Percentiles rank a stretch among this genome's conserved stretches.
Evolutionary conservation across 2,329 filamentous ascomycete species (phyloP).

Genomic region (Lasiodiplodia sp.): DNA sequence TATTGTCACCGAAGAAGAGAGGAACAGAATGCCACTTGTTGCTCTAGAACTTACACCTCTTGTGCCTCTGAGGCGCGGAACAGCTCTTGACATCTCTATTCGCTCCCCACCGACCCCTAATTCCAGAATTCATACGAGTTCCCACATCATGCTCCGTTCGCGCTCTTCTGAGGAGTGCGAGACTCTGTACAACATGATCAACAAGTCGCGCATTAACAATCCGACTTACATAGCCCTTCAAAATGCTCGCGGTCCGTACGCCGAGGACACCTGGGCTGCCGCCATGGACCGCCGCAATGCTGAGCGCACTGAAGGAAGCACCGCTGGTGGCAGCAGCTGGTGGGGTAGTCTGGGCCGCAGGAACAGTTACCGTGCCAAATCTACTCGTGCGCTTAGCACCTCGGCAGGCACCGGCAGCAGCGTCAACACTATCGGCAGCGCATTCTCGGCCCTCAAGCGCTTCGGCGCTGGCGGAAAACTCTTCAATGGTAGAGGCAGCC

Average conservation of each 20-base stretch:
- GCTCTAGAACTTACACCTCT: slow-evolving; percentile 89
- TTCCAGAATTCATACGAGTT: slow-evolving; percentile 71
- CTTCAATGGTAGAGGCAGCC: slow-evolving; percentile 61
- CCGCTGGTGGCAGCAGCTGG: slow-evolving; percentile 58
- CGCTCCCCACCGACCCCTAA: slow-evolving; percentile 81
- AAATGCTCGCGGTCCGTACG: slow-evolving; percentile 70
- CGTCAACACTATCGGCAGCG: slow-evolving; percentile 77
- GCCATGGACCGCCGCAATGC: slow-evolving; percentile 60
- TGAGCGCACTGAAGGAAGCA: slow-evolving; percentile 50
- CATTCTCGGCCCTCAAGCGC: slow-evolving; percentile 78
- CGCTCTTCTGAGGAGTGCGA: slow-evolving; percentile 79
- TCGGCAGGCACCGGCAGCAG: slow-evolving; percentile 76
- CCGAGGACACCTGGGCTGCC: slow-evolving; percentile 56
- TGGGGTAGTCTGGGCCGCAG: slow-evolving; percentile 57
- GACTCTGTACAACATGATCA: slow-evolving; percentile 83
- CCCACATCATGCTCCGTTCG: slow-evolving; percentile 91
- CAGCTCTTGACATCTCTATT: slow-evolving; percentile 91
- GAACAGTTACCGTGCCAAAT: slow-evolving; percentile 62
- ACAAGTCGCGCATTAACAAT: slow-evolving; percentile 89
- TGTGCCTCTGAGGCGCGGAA: slow-evolving; percentile 88
- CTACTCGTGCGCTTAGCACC: slow-evolving; percentile 61
- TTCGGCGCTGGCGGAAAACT: slow-evolving; percentile 69
- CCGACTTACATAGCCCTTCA: slow-evolving; percentile 83
- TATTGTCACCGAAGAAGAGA: slow-evolving; percentile 38
- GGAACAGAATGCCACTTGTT: slow-evolving; percentile 59